Evolutionary conservation across 306 rosid species (phyloP).

Genomic region (Castanea mollissima): DNA sequence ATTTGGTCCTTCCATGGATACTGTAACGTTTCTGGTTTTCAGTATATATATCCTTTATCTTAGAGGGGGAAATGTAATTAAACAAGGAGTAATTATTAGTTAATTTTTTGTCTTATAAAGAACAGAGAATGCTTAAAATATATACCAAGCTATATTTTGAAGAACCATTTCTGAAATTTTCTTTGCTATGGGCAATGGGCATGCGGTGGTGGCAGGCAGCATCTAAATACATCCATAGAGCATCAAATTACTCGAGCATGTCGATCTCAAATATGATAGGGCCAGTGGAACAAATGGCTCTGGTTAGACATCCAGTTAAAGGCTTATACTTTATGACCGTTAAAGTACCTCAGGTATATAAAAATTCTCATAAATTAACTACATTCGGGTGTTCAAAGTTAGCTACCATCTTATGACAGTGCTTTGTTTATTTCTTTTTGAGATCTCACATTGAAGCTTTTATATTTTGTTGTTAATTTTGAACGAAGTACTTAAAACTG

Average conservation of each 20-base stretch:
- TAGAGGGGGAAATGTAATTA: no score
- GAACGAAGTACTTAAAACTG: no score
- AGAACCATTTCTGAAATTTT: no score
- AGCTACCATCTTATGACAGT: neutral
- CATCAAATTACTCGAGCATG: conserved; percentile 41
- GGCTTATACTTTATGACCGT: conserved; percentile 40
- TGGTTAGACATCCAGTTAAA: conserved; percentile 38
- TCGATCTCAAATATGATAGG: conserved; percentile 53
- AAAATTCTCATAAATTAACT: neutral
- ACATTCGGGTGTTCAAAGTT: neutral
- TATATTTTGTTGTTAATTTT: no score
- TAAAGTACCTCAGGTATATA: conserved; percentile 55
- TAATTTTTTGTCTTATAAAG: no score
- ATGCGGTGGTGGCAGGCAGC: conserved; percentile 33
- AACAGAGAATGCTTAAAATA: no score
- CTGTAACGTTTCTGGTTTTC: no score
- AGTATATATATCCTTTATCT: no score
- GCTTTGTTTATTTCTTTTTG: no score
- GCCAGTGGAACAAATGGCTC: conserved; percentile 51
- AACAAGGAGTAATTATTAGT: neutral
- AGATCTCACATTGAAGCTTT: no score
- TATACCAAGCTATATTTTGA: neutral
- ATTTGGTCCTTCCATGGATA: no score
- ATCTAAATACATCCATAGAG: conserved; percentile 42
- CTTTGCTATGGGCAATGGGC: neutral